Evolutionary conservation across 805 yeast species (phyloP), one percentile per base, ranked within the genome.

Genomic region (Spathaspora arborariae): DNA sequence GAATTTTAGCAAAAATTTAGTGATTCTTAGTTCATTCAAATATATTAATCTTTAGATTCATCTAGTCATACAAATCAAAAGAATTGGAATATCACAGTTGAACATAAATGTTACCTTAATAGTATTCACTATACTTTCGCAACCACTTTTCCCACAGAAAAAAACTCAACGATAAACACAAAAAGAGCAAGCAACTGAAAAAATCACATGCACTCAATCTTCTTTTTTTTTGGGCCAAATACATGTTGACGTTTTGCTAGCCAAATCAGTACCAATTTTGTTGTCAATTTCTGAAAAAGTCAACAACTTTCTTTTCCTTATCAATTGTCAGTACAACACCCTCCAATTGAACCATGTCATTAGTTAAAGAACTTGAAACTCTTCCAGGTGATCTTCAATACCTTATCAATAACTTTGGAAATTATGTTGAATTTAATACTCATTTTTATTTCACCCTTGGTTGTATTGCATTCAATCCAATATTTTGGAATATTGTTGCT

Each of bases 401-500:
- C 45, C 50, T 63, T 39, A 42, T 51, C 13, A 43, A 40, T 26
- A 55, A 63, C 45, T 49, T 58, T 15, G 27, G 22, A 16, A 45
- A 47, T 15, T 67, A 61, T 49, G 51, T 67, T 18, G 54, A 51
- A 21, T 46, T 58, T 37, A 54, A 59, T 35, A 40, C 52, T 22
- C 51, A 56, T 45, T 51, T 67, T 45, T 44, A 51, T 30, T 64
- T 48, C 48, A 80, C 92, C 4, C 62, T 88, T 22, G 76, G 74
- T 7, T 79, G 86, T 24, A 86, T 94, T 56, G 82, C 84, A 13
- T 91, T 94, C 79, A 94, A 94, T 64, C 99, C 99, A 15, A 79
- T 87, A 26, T 92, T 91, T 63, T 94, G 99, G 99, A 94, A 94
- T 64, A 76, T 85, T 48, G 95, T 80, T 19, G 99, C 99, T 5